These are phyloP conservation scores for Phytophthora ohioensis DNA, from an alignment of 352 stramenopile genomes.

Conservation along the genomic window DNA sequence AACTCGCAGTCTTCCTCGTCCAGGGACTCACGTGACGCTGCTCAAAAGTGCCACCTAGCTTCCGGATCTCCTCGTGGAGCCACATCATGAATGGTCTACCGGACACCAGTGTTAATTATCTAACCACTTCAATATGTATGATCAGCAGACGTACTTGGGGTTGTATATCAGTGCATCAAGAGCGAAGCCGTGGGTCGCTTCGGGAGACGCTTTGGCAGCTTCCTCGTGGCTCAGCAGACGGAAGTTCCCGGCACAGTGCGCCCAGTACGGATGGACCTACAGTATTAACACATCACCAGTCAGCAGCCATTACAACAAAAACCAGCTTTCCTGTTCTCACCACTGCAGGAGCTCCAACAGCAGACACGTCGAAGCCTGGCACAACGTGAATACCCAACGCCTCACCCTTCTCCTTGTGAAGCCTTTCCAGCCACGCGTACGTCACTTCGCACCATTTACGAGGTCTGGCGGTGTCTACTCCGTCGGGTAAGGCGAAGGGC, in stretches of 20 bases:
- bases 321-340: neutral
- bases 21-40: slow-evolving; percentile 43
- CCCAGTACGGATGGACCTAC: slow-evolving; percentile 58
- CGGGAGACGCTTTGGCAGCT: slow-evolving; percentile 43
- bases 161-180: slow-evolving; percentile 79
- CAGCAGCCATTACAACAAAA: neutral
- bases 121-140: neutral
- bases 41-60: slow-evolving; percentile 63
- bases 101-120: neutral
- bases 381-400: slow-evolving; percentile 61
- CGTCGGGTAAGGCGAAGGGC: slow-evolving; percentile 64
- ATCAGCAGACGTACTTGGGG: slow-evolving; percentile 25
- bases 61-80: slow-evolving; percentile 51
- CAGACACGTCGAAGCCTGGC: slow-evolving; percentile 10
- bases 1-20: slow-evolving; percentile 58
- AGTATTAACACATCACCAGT: neutral
- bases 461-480: slow-evolving; percentile 45
- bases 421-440: slow-evolving; percentile 61
- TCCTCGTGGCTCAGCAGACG: slow-evolving; percentile 53
- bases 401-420: slow-evolving; percentile 48
- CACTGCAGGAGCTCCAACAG: slow-evolving; percentile 13
- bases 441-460: slow-evolving; percentile 72
- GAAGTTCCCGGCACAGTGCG: slow-evolving; percentile 69
- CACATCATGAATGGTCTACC: slow-evolving; percentile 63
- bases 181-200: slow-evolving; percentile 56